Percentiles rank a stretch among this genome's conserved stretches.
phyloP scores from a whole-genome alignment of 441 rosid species.

The Macaranga tanarius region DNA sequence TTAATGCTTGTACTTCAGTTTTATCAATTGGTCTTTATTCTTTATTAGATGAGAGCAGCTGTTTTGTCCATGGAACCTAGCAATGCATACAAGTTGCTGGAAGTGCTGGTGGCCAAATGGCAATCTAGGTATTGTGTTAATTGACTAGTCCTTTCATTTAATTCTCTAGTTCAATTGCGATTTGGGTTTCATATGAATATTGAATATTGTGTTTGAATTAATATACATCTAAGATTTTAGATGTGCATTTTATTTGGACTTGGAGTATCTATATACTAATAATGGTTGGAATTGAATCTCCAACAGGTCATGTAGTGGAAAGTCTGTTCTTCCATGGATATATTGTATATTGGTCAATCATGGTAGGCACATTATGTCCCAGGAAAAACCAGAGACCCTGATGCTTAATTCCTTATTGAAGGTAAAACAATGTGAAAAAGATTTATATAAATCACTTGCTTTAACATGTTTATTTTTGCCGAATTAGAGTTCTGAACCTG shows the following conservation, averaged over 20 bases:
- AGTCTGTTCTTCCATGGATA: constrained; percentile 71
- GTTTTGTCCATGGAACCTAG: constrained; percentile 64
- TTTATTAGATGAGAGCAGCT: constrained; percentile 61
- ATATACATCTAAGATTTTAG: constrained; percentile 1
- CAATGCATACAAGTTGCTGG: constrained; percentile 63
- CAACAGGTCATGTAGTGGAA: constrained; percentile 61
- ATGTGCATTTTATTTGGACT: neutral
- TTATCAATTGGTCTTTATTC: constrained; percentile 4
- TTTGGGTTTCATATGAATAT: constrained; percentile 2
- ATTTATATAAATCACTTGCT: neutral
- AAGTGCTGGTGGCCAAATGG: constrained; percentile 65
- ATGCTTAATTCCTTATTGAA: constrained; percentile 57
- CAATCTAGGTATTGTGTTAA: constrained; percentile 62
- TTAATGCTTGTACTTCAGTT: neutral
- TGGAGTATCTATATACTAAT: constrained; percentile 1
- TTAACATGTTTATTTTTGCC: constrained; percentile 7
- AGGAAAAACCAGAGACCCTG: constrained; percentile 40
- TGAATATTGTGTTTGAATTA: constrained; percentile 8
- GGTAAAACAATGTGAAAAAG: constrained; percentile 37
- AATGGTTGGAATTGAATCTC: constrained; percentile 16
- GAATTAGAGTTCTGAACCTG: neutral
- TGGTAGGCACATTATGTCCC: constrained; percentile 51
- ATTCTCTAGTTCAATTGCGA: neutral
- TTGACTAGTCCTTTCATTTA: neutral
- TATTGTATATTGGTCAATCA: constrained; percentile 71